phyloP scores from a whole-genome alignment of 345 rosid genomes.

The Acer yangbiense region DNA sequence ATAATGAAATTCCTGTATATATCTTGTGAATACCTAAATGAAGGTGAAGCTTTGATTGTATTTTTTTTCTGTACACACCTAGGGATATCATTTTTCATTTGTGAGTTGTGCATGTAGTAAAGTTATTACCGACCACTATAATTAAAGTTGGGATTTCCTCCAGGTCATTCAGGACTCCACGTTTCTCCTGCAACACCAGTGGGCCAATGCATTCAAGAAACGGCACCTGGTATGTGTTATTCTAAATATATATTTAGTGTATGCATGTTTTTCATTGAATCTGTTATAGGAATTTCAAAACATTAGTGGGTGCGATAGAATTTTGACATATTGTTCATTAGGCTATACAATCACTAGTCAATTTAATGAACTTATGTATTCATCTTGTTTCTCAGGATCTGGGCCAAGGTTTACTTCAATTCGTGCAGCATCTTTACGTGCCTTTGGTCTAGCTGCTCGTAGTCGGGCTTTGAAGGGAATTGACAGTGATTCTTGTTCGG shows the following conservation, averaged over 20 bases:
- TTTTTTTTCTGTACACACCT: not conserved
- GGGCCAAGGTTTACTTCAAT: slow-evolving; percentile 62
- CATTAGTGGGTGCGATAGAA: not conserved
- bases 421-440: slow-evolving; percentile 70
- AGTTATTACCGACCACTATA: not conserved
- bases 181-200: slow-evolving; percentile 19
- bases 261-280: slow-evolving; percentile 8
- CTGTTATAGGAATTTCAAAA: not conserved
- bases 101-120: not conserved
- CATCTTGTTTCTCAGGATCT: slow-evolving; percentile 38
- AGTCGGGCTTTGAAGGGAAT: slow-evolving; percentile 24
- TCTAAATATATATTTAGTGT: not conserved
- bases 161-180: slow-evolving; percentile 25
- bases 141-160: slow-evolving; percentile 15
- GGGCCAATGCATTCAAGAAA: slow-evolving; percentile 20
- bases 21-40: not conserved
- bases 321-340: slow-evolving; percentile 6
- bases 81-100: not conserved
- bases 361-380: slow-evolving; percentile 7
- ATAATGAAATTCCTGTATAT: not conserved
- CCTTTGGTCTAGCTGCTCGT: slow-evolving; percentile 65
- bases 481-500: slow-evolving; percentile 30
- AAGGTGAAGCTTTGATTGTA: not conserved
- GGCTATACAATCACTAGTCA: not conserved
- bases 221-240: slow-evolving; percentile 23